phyloP scores from a whole-genome alignment of 345 rosid species.

The Aethionema arabicum region DNA sequence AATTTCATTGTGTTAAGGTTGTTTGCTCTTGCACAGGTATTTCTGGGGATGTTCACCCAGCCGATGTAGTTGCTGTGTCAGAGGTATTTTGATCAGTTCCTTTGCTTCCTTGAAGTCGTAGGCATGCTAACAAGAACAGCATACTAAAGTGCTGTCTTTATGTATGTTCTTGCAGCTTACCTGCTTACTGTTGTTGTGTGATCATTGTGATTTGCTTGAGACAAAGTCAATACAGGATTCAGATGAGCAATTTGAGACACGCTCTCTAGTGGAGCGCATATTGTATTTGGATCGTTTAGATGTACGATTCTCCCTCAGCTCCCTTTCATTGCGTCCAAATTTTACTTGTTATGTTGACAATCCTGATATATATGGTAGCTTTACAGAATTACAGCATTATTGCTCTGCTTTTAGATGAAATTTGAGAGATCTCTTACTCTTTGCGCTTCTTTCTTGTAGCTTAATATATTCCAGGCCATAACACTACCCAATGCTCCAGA shows the following conservation, averaged over 20 bases:
- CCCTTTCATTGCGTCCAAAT: neutral
- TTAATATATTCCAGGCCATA: conserved; percentile 76
- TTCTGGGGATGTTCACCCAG: conserved; percentile 48
- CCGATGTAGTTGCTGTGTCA: conserved; percentile 70
- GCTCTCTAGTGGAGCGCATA: conserved; percentile 61
- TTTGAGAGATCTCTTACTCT: neutral
- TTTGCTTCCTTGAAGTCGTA: conserved; percentile 21
- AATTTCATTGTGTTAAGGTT: neutral
- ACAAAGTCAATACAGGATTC: conserved; percentile 63
- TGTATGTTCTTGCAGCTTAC: conserved; percentile 50
- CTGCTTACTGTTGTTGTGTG: conserved; percentile 67
- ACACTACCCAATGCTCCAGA: conserved; percentile 80
- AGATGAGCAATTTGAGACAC: conserved; percentile 49
- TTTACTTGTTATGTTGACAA: neutral
- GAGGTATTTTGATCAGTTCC: conserved; percentile 43
- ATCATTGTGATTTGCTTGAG: conserved; percentile 57
- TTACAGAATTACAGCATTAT: neutral
- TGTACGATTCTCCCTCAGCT: conserved; percentile 40
- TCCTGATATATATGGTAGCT: neutral
- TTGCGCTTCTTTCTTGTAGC: conserved; percentile 45
- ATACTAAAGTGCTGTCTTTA: conserved; percentile 13
- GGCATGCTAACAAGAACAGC: neutral
- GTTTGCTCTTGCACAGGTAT: conserved; percentile 43
- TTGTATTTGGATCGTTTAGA: conserved; percentile 78
- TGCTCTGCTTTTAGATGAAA: neutral